Evolutionary conservation across 176 grass and related monocot species (phyloP), one percentile per base, ranked within the genome.

Genomic region (Otatea glauca): DNA sequence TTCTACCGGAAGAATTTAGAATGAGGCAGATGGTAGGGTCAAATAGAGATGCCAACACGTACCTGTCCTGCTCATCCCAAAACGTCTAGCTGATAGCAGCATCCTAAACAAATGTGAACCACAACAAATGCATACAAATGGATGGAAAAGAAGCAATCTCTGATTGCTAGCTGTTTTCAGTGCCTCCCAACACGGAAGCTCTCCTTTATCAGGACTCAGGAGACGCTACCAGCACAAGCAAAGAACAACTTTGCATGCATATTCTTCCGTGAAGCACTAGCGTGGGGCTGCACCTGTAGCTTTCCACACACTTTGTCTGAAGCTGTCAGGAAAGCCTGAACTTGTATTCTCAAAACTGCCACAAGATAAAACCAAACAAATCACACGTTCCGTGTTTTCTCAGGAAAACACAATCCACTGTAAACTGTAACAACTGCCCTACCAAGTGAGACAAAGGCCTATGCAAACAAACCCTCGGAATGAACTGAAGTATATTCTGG

Each of bases 21-120:
- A 86, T 45, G 27, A 11, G 11, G 45, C 58, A 56, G 15, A 35
- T 78, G n/a, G 65, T 75, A 68, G 70, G 76, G 35, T 89, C 82
- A 85, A 73, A 58, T 39, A 39, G 38, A 59, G 17, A 51, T 41
- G 65, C 74, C 88, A 34, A 47, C 58, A 78, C 66, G 83, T 38
- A 73, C 15, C 21, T 55, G 29, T 35, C 38, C 25, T 81, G 50
- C 50, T 61, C 27, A 61, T 21, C 71, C 13, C 47, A 66, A 48
- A 77, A 81, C 85, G 85, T 67, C 70, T 45, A 11, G 48, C 20
- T 17, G 1, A 49, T 23, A 39, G 20, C 58, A 29, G 20, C 58
- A 15, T 20, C 55, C 21, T 77, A 78, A 67, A 78, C 5, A 90
- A 75, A 87, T 15, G 38, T 7, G 68, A 72, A 37, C 53, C 38